Evolutionary conservation across 225 moss, liverwort and hornwort genomes (phyloP).

Genomic region (Pleurozium schreberi): DNA sequence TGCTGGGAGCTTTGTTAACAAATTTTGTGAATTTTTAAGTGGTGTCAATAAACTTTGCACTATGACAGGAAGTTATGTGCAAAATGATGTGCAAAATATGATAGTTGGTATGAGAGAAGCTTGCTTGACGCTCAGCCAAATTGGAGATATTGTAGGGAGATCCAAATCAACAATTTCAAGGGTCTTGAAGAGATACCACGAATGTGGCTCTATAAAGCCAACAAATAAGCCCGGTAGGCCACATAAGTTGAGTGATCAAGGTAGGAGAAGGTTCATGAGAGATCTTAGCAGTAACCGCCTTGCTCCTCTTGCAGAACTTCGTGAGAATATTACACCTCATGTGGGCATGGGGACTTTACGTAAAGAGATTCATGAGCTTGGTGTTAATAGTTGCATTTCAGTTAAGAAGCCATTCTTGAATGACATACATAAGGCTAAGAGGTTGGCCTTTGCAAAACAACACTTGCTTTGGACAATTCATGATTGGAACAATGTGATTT

Average conservation of each 20-base stretch:
- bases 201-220: accelerated
- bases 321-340: background rate
- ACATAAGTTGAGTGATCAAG: background rate
- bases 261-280: background rate
- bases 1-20: too few species aligned
- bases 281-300: background rate
- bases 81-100: background rate
- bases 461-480: background rate
- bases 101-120: background rate
- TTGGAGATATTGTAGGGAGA: background rate
- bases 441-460: background rate
- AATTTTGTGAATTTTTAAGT: too few species aligned
- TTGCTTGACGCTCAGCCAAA: background rate
- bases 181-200: background rate
- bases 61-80: too few species aligned
- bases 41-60: too few species aligned
- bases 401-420: background rate
- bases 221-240: background rate
- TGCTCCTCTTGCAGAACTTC: background rate
- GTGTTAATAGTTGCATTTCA: background rate
- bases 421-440: background rate
- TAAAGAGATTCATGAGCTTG: background rate
- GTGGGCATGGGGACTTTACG: background rate
- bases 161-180: background rate
- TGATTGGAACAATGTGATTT: background rate